Evolutionary conservation across 23 red algal species (phyloP).

Genomic region (Gracilaria gracilis): DNA sequence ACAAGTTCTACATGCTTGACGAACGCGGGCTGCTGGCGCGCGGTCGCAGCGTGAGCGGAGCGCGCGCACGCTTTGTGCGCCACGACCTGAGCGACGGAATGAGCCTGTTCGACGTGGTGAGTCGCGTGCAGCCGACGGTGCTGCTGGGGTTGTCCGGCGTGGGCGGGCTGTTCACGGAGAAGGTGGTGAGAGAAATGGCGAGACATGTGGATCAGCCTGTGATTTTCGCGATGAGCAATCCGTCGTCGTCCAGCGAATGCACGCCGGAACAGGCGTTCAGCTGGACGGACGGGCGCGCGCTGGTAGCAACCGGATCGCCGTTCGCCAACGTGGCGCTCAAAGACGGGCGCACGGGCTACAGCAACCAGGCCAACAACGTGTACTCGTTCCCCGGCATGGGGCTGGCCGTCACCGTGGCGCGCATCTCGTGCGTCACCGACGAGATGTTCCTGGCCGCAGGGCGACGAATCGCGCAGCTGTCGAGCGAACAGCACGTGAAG

Average conservation of each 20-base stretch:
- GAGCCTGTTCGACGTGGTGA: constrained; percentile 77
- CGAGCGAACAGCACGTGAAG: constrained; percentile 49
- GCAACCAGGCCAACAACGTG: constrained; percentile 95
- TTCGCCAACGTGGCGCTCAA: constrained; percentile 75
- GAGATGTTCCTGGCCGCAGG: constrained; percentile 96
- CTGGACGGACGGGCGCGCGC: constrained; percentile 80
- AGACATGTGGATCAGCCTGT: constrained; percentile 76
- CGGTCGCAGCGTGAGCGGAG: neutral
- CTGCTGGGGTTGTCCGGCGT: constrained; percentile 92
- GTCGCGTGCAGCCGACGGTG: constrained; percentile 77
- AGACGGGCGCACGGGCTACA: constrained; percentile 45
- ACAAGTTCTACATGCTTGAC: constrained; percentile 73
- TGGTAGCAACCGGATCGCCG: constrained; percentile 96
- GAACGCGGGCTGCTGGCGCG: constrained; percentile 59
- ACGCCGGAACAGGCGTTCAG: constrained; percentile 87
- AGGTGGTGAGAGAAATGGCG: constrained; percentile 83
- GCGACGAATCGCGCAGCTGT: constrained; percentile 63
- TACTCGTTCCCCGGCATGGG: constrained; percentile 94
- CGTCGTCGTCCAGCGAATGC: constrained; percentile 84
- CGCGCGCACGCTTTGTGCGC: constrained; percentile 29
- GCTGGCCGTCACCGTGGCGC: constrained; percentile 72
- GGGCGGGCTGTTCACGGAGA: constrained; percentile 82
- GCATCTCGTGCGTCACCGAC: constrained; percentile 88
- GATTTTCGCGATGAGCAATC: constrained; percentile 96
- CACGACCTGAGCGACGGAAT: constrained; percentile 59